Base-by-base conservation (phyloP, 176 grass and related monocot species). In the Luzula sylvatica region DNA sequence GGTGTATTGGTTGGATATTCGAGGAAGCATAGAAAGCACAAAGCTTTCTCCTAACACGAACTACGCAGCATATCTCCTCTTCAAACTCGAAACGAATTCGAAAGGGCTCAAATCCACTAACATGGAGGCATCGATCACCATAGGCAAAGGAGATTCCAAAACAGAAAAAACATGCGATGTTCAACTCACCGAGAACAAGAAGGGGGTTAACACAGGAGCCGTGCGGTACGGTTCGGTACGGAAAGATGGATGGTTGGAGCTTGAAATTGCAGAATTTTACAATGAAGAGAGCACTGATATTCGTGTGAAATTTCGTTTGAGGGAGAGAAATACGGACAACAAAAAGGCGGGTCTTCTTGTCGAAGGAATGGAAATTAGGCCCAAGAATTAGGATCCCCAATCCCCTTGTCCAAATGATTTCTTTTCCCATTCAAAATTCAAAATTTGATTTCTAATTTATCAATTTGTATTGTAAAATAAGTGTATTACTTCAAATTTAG, bases 1-100 rank as follows among this genome's bases (percentile, higher is more conserved):
- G n/a, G 78, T 82, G 4, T 82, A 65, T 20, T 71, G 66, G 78
- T n/a, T 82, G 52, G 52, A 66, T 15, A 82, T 82, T 8, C 12
- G 5, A 18, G 58, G 23, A 3, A 71, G 4, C 5, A 75, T 82
- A 46, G 57, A 66, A 14, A 52, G 56, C 14, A 58, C 15, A 11
- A 15, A 42, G 18, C 59, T 82, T 11, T 58, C 51, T 5, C 57
- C 9, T 13, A 25, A 46, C 21, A 74, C 71, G 28, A 65, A 12
- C 0, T 81, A 81, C 7, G 24, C 32, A 15, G 78, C 58, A 2
- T 58, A 58, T 70, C 65, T 81, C 8, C 18, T 81, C 57, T 81
- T 65, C 23, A 60, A 66, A 48, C 4, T 58, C 14, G 15, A 7
- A 1, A 19, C 32, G 1, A 1, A n/a, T 3, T 44, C 30, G 0